Percentiles rank a stretch among this genome's conserved stretches.
phyloP scores from a whole-genome alignment of 441 rosid species.

The Syzygium malaccense region DNA sequence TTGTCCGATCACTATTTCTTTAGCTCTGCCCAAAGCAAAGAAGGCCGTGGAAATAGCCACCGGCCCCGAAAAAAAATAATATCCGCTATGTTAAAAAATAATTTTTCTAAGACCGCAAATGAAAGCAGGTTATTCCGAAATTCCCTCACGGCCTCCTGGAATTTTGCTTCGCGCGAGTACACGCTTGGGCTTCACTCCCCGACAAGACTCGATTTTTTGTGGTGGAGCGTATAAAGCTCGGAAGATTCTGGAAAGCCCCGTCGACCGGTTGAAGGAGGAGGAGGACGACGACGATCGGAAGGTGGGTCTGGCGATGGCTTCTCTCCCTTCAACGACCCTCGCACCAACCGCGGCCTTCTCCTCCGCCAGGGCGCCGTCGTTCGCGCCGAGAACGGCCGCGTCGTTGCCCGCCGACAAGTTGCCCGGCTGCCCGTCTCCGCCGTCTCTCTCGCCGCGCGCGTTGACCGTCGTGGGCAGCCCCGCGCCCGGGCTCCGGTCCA shows the following conservation, averaged over 20 bases:
- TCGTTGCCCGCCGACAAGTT: neutral
- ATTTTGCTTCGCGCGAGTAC: neutral
- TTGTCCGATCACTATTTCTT: neutral
- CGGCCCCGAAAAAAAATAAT: neutral
- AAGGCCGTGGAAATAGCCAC: neutral
- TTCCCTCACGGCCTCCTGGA: neutral
- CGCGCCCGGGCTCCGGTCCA: neutral
- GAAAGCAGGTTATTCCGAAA: neutral
- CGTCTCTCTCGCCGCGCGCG: neutral
- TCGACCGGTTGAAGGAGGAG: neutral
- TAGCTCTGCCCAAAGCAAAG: neutral
- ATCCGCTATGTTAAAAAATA: neutral
- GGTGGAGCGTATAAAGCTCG: neutral
- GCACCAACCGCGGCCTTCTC: neutral
- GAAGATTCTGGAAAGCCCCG: neutral
- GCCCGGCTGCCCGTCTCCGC: neutral
- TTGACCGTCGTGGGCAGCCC: neutral
- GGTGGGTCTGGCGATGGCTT: neutral
- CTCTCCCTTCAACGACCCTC: neutral
- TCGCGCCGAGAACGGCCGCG: neutral
- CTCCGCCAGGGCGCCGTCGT: neutral
- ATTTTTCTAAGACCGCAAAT: neutral
- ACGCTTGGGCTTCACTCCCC: neutral
- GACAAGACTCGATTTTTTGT: neutral
- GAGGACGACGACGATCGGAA: neutral